Percentiles rank a stretch among this genome's conserved stretches.
These are phyloP conservation scores for Morella rubra DNA, from an alignment of 306 rosid genomes.

Conservation along the genomic window DNA sequence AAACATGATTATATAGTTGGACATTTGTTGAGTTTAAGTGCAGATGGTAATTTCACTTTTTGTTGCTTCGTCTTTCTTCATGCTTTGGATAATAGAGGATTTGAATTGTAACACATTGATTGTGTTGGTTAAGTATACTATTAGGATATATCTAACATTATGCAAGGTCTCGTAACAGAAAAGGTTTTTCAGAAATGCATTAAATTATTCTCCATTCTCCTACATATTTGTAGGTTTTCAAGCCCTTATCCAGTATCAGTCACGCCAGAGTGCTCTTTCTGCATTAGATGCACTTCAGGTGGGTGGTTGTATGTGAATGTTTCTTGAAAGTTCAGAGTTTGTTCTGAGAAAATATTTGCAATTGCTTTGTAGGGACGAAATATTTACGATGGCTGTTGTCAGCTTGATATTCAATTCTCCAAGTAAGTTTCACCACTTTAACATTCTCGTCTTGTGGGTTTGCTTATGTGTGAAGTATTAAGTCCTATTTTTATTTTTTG, in stretches of 20 bases:
- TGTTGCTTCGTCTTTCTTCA: conserved; percentile 3
- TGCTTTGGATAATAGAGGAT: not conserved
- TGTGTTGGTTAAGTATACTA: not conserved
- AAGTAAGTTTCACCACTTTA: conserved; percentile 59
- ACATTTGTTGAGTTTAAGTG: conserved; percentile 6
- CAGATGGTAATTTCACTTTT: conserved; percentile 5
- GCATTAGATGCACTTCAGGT: conserved; percentile 95
- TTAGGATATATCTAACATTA: conserved; percentile 13
- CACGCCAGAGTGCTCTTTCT: conserved; percentile 77
- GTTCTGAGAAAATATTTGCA: conserved; percentile 21
- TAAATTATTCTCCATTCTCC: conserved; percentile 20
- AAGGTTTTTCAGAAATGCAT: conserved; percentile 19
- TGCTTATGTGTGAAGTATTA: not conserved
- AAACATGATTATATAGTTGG: conserved; percentile 22
- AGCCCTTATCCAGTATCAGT: conserved; percentile 92
- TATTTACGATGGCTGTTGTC: conserved; percentile 98
- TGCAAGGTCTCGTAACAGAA: not conserved
- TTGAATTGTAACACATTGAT: not conserved
- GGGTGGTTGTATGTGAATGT: conserved; percentile 18
- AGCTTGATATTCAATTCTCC: conserved; percentile 94
- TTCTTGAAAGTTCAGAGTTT: conserved; percentile 21
- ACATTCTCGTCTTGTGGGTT: not conserved
- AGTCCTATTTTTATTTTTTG: conserved; percentile 6
- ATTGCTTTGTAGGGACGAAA: conserved; percentile 74
- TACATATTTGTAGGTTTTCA: conserved; percentile 80